Base-by-base conservation (phyloP, 73 alveolate species). In the Uronychia binucleata region DNA sequence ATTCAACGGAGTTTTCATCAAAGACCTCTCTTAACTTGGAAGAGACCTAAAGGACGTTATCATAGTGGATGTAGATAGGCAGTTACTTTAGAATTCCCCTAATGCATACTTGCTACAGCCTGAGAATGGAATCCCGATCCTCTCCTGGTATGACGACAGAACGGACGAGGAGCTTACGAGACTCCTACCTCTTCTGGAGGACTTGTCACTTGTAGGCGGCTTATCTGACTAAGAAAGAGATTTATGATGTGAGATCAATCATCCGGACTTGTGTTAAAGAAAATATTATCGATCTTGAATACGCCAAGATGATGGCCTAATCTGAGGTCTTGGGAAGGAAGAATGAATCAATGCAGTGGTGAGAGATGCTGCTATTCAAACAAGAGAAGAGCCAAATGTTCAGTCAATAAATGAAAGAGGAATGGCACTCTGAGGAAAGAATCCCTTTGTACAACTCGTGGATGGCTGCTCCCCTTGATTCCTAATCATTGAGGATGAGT, bases 71-170 rank as follows among this genome's bases (percentile, higher is more conserved):
- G 67, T 46, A 46, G 19, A 5, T 46, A 46, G 5, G n/a, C 67
- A 46, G 19, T 46, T 11, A 46, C 67, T 19, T 19, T 46, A 46
- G 67, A 97, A 97, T 90, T 95, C 98, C 14, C 96, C 95, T 74
- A 95, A 89, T 74, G 93, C 98, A 19, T 97, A 95, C 80, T 75
- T 91, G 77, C 82, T 97, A 58, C 88, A 97, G 75, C 96, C 97
- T 30, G 97, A 97, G 58, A 97, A 97, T 86, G 99, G 96, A 32
- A 77, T 95, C 58, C 95, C 97, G 11, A 95, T 97, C 13, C 29
- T 81, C 83, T 74, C 91, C 26, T 92, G 94, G 91, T 83, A 79
- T 33, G 85, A 83, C 57, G 94, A 92, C 59, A 76, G 74, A 59
- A 78, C 82, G 1, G 97, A 92, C 80, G 85, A 34, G 32, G 97